phyloP scores from a whole-genome alignment of 1,284 basidiomycete genomes.

The Sporisorium iseilematis-ciliati region DNA sequence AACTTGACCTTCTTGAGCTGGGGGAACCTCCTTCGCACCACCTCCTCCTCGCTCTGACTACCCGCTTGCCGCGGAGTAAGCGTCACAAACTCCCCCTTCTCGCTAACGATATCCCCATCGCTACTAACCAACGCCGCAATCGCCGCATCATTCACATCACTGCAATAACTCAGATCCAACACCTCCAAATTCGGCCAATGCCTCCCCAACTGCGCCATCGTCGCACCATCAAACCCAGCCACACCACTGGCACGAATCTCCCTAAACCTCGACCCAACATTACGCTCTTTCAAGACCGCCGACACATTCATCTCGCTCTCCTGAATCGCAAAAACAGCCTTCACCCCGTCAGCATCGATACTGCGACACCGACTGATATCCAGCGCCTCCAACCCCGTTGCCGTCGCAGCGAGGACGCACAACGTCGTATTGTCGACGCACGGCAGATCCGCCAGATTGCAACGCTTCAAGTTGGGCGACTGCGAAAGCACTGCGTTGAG shows the following conservation, averaged over 20 bases:
- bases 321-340: slow-evolving; percentile 53
- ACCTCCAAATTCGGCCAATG: slow-evolving; percentile 77
- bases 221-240: slow-evolving; percentile 75
- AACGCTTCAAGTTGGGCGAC: slow-evolving; percentile 75
- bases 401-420: slow-evolving; percentile 76
- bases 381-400: slow-evolving; percentile 75
- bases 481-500: slow-evolving; percentile 80
- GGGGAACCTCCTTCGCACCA: slow-evolving; percentile 45
- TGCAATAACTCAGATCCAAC: slow-evolving; percentile 80
- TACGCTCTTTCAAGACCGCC: slow-evolving; percentile 33
- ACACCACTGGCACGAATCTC: slow-evolving; percentile 77
- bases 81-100: slow-evolving; percentile 25
- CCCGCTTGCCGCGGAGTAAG: slow-evolving; percentile 54
- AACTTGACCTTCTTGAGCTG: slow-evolving; percentile 81
- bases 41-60: slow-evolving; percentile 29
- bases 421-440: slow-evolving; percentile 81
- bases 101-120: slow-evolving; percentile 17
- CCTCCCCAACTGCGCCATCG: slow-evolving; percentile 72
- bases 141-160: slow-evolving; percentile 79
- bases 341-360: slow-evolving; percentile 77
- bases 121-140: slow-evolving; percentile 77
- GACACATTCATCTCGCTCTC: slow-evolving; percentile 14
- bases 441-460: slow-evolving; percentile 78
- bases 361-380: slow-evolving; percentile 81
- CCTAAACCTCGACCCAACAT: slow-evolving; percentile 27